phyloP scores from a whole-genome alignment of 495 filamentous ascomycete genomes.

The Aspergillus ellipticus region DNA sequence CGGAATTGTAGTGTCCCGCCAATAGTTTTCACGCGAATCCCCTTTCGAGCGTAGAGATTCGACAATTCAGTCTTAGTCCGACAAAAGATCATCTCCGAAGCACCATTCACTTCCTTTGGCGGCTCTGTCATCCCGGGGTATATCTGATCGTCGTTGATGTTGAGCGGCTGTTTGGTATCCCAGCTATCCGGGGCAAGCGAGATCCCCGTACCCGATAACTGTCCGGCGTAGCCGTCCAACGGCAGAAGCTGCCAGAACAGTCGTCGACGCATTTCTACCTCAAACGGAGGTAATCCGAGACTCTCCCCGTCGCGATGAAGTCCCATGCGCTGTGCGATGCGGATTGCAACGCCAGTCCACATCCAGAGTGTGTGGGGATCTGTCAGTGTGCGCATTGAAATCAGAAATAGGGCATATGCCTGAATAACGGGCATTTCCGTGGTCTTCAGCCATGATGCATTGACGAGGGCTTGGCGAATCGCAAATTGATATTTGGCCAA shows the following conservation, averaged over 20 bases:
- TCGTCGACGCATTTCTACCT: constrained; percentile 45
- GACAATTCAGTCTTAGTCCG: constrained; percentile 55
- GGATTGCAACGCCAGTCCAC: constrained; percentile 41
- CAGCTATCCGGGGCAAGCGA: constrained; percentile 17
- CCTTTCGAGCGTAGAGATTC: constrained; percentile 10
- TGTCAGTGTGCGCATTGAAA: constrained; percentile 27
- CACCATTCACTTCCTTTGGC: constrained; percentile 45
- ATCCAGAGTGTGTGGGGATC: constrained; percentile 37
- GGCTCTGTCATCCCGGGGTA: constrained; percentile 30
- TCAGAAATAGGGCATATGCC: constrained; percentile 27
- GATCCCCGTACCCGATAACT: constrained; percentile 25
- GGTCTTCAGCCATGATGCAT: constrained; percentile 32
- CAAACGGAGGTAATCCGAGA: constrained; percentile 41
- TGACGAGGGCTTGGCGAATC: constrained; percentile 21
- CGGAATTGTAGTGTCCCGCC: constrained; percentile 7
- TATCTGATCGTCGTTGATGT: constrained; percentile 56
- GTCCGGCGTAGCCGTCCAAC: constrained; percentile 34
- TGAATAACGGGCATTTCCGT: constrained; percentile 30
- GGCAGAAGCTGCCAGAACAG: constrained; percentile 45
- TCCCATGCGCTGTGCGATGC: constrained; percentile 47
- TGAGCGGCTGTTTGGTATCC: constrained; percentile 41
- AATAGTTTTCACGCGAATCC: constrained; percentile 3
- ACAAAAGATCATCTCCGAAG: constrained; percentile 77
- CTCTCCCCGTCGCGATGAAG: constrained; percentile 46
- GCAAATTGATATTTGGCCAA: constrained; percentile 18